A percentile compares a stretch with the other conserved stretches of the same genome.
Conservation (phyloP, 2,329 filamentous ascomycete genomes). For the Passalora sequoiae region DNA sequence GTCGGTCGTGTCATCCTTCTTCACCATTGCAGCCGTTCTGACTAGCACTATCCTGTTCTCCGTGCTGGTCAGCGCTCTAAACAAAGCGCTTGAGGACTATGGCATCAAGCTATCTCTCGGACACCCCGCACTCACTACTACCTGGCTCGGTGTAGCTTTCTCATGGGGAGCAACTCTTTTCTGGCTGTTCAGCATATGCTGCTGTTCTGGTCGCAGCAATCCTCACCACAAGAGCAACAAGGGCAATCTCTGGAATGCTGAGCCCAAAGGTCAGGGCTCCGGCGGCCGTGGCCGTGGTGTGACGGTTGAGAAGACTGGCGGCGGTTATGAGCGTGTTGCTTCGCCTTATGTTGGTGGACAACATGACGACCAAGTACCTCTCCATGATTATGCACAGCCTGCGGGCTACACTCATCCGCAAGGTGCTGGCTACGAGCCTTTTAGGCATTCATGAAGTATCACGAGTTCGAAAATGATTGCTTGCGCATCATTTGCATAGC, state of each 20-base stretch:
- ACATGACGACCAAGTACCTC: conserved; percentile 28
- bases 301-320: conserved; percentile 56
- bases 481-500: no score
- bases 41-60: conserved; percentile 70
- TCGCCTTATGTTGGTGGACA: conserved; percentile 36
- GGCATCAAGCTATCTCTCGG: conserved; percentile 64
- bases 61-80: conserved; percentile 63
- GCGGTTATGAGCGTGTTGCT: conserved; percentile 55
- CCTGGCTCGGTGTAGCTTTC: conserved; percentile 78
- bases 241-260: conserved; percentile 32
- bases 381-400: conserved; percentile 22
- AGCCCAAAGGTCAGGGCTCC: conserved; percentile 25
- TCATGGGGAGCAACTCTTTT: conserved; percentile 72
- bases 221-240: conserved; percentile 42
- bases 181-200: conserved; percentile 90
- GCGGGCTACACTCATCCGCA: conserved; percentile 8
- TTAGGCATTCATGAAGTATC: conserved; percentile 31
- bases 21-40: conserved; percentile 61
- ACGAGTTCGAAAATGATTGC: no score
- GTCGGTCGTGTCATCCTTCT: conserved; percentile 53
- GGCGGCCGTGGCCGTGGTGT: conserved; percentile 34
- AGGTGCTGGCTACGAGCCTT: conserved; percentile 40
- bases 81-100: conserved; percentile 63
- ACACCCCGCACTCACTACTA: conserved; percentile 61
- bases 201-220: conserved; percentile 66